phyloP scores from a whole-genome alignment of 2,329 filamentous ascomycete genomes.

The Polytolypa hystricis region DNA sequence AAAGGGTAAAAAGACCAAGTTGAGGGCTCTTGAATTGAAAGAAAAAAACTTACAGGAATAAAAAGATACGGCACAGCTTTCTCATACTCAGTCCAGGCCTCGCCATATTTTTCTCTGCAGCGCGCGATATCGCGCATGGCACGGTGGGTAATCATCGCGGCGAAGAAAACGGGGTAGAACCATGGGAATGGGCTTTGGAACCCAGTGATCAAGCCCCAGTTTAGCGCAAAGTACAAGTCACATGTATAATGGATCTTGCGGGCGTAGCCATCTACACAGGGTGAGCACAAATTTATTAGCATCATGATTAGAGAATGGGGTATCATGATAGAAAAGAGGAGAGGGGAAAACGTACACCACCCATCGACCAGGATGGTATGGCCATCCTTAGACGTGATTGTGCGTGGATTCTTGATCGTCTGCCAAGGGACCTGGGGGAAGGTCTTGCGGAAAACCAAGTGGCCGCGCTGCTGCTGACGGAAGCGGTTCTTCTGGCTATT shows the following conservation, averaged over 20 bases:
- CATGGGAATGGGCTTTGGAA: conserved; percentile 75
- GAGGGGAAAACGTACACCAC: conserved; percentile 51
- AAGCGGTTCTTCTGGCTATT: conserved; percentile 94
- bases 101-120: conserved; percentile 68
- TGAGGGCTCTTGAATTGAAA: too few relatives aligned
- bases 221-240: conserved; percentile 65
- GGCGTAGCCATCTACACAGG: conserved; percentile 49
- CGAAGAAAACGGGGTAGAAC: conserved; percentile 81
- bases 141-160: conserved; percentile 67
- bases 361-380: conserved; percentile 73
- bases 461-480: conserved; percentile 62
- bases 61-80: conserved; percentile 71
- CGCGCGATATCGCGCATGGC: conserved; percentile 63
- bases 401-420: conserved; percentile 67
- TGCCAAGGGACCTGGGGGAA: conserved; percentile 91
- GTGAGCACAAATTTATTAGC: conserved; percentile 2
- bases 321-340: not conserved
- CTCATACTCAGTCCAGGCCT: conserved; percentile 73
- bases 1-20: too few relatives aligned
- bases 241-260: conserved; percentile 75
- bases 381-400: conserved; percentile 60
- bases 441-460: conserved; percentile 54
- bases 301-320: conserved; percentile 15
- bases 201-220: conserved; percentile 71
- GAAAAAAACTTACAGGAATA: conserved; percentile 51